Base-by-base conservation (phyloP, 495 filamentous ascomycete genomes). In the Amorphotheca resinae region DNA sequence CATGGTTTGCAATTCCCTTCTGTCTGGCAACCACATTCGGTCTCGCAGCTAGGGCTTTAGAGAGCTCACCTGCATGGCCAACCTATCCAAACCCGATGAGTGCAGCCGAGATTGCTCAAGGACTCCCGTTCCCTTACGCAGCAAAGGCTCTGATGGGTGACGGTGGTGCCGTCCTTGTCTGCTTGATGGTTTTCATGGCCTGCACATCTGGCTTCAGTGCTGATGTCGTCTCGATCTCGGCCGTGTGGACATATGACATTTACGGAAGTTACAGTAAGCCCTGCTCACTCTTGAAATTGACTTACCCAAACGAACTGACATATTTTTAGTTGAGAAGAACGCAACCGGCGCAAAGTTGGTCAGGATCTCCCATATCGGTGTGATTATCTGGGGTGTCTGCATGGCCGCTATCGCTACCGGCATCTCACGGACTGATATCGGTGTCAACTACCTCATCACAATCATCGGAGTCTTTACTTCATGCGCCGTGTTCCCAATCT, bases 161-260 rank as follows among this genome's bases (percentile, higher is more conserved):
- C 53, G 89, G 88, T 8, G 89, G 89, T 25, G 89, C 89, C 2
- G 80, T 77, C 18, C 84, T 76, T 20, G 86, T 84, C 0, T 72
- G 91, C 0, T 64, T 96, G 12, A 79, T 96, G 43, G 76, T 95
- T 41, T 95, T 96, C 68, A 93, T 95, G 84, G 89, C 89, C n/a
- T 87, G 95, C 35, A 96, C 89, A 1, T 84, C 77, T 9, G 88
- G 88, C 9, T 84, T 80, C 39, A 94, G 87, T 11, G 81, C 85
- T 0, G 84, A 95, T 59, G 65, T 95, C 22, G 93, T 96, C 46
- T 87, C 89, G 26, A 87, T 95, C 33, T 88, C 82, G 15, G 87
- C 82, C 20, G 93, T 96, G 61, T 81, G 80, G 63, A 95, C 88
- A 26, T 96, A 95, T 55, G 89, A 96, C 58, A 76, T 94, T 42